Evolutionary conservation across 495 filamentous ascomycete species (phyloP), one percentile per base, ranked within the genome.

Genomic region (Xylaria flabelliformis): DNA sequence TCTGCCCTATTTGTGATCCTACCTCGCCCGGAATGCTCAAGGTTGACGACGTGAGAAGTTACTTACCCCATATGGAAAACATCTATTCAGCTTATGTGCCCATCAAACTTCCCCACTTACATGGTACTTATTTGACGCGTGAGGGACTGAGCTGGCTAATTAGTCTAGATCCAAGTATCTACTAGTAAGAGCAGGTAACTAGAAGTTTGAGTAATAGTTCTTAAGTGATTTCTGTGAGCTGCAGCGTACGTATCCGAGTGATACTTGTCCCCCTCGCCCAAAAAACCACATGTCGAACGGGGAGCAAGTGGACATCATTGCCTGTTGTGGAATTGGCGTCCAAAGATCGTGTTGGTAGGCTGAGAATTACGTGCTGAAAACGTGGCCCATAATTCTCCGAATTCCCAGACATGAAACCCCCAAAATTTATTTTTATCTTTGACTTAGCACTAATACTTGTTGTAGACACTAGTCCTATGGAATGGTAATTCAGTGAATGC

Each of bases 321-420:
- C 64, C 64, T 21, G n/a, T 66, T 66, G 63, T 15, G 64, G 64
- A 39, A 39, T 66, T 66, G 44, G 24, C n/a, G 19, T 50, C n/a
- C 21, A 64, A 46, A 42, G 32, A 66, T 66, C 46, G 34, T 39
- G 41, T 50, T 53, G 64, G 44, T n/a, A 26, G 24, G 44, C 17
- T 65, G 26, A 24, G 24, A 17, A 66, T 66, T 66, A 48, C 39
- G 15, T 66, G 32, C 46, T 66, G 44, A 66, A 66, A 66, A 66
- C 64, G 64, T 66, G 64, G 64, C 29, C 39, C 15, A 36, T 32
- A 66, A 66, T 51, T 66, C 64, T 66, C 64, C 64, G 64, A 66
- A 24, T 51, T 66, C 32, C 46, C 26, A 51, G 64, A 66, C 46
- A 66, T 34, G 26, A 12, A 48, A 24, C 62, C 24, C 64, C 44